Evolutionary conservation across 2,329 filamentous ascomycete species (phyloP).

Genomic region (Colletotrichum sp.): DNA sequence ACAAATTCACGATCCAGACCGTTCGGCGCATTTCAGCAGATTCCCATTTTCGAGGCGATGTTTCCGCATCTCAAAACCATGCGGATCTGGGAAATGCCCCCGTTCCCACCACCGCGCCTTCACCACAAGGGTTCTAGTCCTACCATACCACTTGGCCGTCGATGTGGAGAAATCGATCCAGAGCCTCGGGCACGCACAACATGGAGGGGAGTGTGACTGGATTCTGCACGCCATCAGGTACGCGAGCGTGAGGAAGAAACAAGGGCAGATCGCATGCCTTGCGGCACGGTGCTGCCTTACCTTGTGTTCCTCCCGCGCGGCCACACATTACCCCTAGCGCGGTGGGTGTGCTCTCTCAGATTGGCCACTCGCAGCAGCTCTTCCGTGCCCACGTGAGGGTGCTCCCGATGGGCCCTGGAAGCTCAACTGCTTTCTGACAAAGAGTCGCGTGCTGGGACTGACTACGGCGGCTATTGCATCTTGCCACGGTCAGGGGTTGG

Average conservation of each 20-base stretch:
- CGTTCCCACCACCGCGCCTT: background rate
- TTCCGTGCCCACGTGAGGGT: background rate
- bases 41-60: background rate
- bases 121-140: background rate
- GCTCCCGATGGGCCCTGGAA: background rate
- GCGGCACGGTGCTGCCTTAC: background rate
- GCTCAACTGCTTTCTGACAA: background rate
- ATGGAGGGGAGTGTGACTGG: conserved; percentile 7
- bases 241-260: background rate
- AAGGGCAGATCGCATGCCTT: background rate
- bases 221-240: background rate
- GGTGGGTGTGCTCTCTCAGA: background rate
- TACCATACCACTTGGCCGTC: background rate
- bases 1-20: background rate
- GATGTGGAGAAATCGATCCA: background rate
- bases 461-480: background rate
- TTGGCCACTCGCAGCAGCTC: background rate
- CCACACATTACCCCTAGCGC: background rate
- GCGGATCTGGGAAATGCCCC: background rate
- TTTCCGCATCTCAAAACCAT: conserved; percentile 3
- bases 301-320: background rate
- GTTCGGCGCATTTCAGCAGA: background rate
- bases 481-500: background rate
- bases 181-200: background rate
- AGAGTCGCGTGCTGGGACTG: background rate